A percentile compares a stretch with the other conserved stretches of the same genome.
These are phyloP conservation scores for Alternaria brassicicola DNA, from an alignment of 2,329 filamentous ascomycete species.

Conservation along the genomic window DNA sequence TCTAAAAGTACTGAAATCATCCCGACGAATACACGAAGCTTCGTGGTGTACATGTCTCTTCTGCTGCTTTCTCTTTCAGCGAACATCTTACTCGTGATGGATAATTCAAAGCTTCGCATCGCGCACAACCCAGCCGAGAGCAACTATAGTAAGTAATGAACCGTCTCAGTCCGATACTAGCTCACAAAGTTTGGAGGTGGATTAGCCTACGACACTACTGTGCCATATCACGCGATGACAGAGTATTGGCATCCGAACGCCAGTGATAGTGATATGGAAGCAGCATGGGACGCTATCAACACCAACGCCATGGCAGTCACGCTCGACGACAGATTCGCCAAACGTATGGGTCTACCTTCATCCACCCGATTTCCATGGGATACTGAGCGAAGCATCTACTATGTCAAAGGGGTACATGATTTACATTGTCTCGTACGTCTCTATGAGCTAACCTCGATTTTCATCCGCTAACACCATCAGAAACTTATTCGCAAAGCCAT, in stretches of 20 bases:
- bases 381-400: conserved; percentile 44
- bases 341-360: conserved; percentile 28
- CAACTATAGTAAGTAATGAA: conserved; percentile 31
- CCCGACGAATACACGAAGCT: conserved; percentile 34
- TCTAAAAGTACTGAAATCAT: conserved; percentile 34
- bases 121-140: conserved; percentile 25
- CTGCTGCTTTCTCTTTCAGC: conserved; percentile 38
- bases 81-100: conserved; percentile 39
- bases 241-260: conserved; percentile 42
- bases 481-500: conserved; percentile 46
- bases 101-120: conserved; percentile 30
- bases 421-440: conserved; percentile 41
- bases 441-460: background rate
- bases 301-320: conserved; percentile 43
- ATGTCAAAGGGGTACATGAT: conserved; percentile 45
- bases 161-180: background rate
- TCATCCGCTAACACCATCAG: conserved; percentile 14
- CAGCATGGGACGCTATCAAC: conserved; percentile 44
- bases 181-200: conserved; percentile 26
- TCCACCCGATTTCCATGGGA: conserved; percentile 46
- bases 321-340: conserved; percentile 36
- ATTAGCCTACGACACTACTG: conserved; percentile 34
- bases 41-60: conserved; percentile 35
- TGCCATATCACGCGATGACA: conserved; percentile 35
- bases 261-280: conserved; percentile 33